phyloP scores from a whole-genome alignment of 225 moss, liverwort and hornwort genomes.

The Physcomitrium patens region DNA sequence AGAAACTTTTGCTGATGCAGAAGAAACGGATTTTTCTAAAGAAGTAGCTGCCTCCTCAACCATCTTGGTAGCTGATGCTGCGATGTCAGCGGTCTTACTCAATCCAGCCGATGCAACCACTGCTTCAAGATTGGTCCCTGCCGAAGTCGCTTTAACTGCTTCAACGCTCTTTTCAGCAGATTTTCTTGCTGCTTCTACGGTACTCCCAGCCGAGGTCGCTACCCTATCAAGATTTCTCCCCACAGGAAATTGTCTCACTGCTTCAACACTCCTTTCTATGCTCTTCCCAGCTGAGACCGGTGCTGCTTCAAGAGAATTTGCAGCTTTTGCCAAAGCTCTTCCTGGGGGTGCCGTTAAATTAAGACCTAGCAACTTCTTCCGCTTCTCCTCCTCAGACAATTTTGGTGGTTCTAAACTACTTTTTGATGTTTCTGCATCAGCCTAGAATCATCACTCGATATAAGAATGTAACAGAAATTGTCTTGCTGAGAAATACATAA shows the following conservation, averaged over 20 bases:
- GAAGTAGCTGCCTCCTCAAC: conserved; percentile 14
- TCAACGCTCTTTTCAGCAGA: background rate
- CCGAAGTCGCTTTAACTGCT: too few species aligned
- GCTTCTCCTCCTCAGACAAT: conserved; percentile 44
- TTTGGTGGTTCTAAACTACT: conserved; percentile 23
- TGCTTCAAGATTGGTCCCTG: too few species aligned
- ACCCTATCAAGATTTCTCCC: conserved; percentile 20
- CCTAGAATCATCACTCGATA: conserved; percentile 4
- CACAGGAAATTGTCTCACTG: conserved; percentile 30
- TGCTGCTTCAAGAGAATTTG: conserved; percentile 31
- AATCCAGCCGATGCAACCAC: too few species aligned
- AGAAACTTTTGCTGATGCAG: conserved; percentile 23
- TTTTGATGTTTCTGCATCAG: background rate
- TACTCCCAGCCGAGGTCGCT: conserved; percentile 16
- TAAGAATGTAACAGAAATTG: background rate
- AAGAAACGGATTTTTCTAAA: conserved; percentile 31
- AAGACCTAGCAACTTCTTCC: conserved; percentile 34
- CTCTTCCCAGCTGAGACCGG: conserved; percentile 28
- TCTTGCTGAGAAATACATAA: background rate
- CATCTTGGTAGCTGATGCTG: too few species aligned
- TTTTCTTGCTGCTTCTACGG: background rate
- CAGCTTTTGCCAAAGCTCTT: conserved; percentile 22
- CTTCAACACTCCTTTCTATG: conserved; percentile 21
- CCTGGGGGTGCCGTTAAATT: conserved; percentile 32
- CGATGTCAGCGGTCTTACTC: too few species aligned